Percentiles rank a stretch among this genome's conserved stretches.
These are phyloP conservation scores for Sporothrix curviconia DNA, from an alignment of 2,329 filamentous ascomycete genomes.

Conservation along the genomic window DNA sequence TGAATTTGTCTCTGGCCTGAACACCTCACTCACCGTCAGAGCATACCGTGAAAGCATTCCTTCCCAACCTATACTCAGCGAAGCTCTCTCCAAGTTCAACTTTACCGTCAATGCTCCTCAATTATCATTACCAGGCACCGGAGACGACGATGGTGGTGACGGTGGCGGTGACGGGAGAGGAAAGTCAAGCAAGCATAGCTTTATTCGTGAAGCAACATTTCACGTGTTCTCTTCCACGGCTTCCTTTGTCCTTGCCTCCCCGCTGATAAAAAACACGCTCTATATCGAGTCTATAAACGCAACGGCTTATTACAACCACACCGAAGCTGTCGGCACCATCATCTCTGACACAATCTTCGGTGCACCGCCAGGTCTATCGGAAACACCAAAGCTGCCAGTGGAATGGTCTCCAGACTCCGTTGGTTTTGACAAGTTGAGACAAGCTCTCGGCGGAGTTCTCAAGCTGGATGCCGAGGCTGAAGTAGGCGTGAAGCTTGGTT, in stretches of 20 bases:
- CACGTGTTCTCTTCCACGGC: slow-evolving; percentile 83
- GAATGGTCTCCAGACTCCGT: slow-evolving; percentile 69
- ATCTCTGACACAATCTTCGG: slow-evolving; percentile 67
- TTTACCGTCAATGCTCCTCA: slow-evolving; percentile 66
- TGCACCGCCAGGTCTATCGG: slow-evolving; percentile 65
- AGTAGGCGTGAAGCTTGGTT: slow-evolving; percentile 66
- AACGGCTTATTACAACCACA: slow-evolving; percentile 77
- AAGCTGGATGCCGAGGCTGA: slow-evolving; percentile 72
- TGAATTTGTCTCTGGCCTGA: slow-evolving; percentile 79
- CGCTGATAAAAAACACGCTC: slow-evolving; percentile 64
- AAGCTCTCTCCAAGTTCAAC: slow-evolving; percentile 64
- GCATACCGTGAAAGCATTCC: slow-evolving; percentile 70
- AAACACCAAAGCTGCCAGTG: slow-evolving; percentile 73
- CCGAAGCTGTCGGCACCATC: slow-evolving; percentile 71
- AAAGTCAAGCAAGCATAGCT: slow-evolving; percentile 36
- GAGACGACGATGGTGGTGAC: slow-evolving; percentile 32
- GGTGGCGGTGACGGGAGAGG: slow-evolving; percentile 31
- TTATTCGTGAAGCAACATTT: slow-evolving; percentile 80
- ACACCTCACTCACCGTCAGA: slow-evolving; percentile 70
- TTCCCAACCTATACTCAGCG: slow-evolving; percentile 61
- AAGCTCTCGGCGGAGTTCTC: slow-evolving; percentile 72
- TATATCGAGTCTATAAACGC: slow-evolving; percentile 76
- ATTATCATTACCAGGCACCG: slow-evolving; percentile 33
- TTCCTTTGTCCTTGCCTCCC: slow-evolving; percentile 75
- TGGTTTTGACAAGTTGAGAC: slow-evolving; percentile 74